Evolutionary conservation across 176 grass and related monocot species (phyloP), one percentile per base, ranked within the genome.

Genomic region (Microstegium vimineum): DNA sequence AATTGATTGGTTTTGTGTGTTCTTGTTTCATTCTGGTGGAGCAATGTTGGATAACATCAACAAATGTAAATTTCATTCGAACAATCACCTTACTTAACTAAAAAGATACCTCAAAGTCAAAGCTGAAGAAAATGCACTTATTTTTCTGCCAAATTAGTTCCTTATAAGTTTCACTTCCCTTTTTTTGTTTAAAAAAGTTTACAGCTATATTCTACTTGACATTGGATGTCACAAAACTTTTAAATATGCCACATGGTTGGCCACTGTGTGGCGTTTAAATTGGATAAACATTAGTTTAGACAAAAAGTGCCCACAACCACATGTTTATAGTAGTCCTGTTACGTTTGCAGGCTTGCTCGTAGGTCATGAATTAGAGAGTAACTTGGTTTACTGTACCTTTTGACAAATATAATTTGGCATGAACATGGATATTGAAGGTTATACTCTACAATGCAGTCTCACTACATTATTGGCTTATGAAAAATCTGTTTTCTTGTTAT

Each of bases 121-220:
- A 36, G n/a, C 18, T 35, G 6, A 28, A 28, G 0, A 5, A 17
- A 82, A 12, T 46, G 15, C 17, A 45, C 10, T n/a, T 27, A 35
- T 61, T 69, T 69, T 62, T 16, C 33, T 71, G 74, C 61, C 81
- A 32, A 87, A 32, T 1, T 28, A 69, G 51, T 61, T 68, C 26
- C 61, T 31, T 40, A n/a, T 40, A n/a, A 52, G 18, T 5, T 18
- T 17, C 66, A 27, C 35, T 15, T 13, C 3, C 15, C 38, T 14
- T 46, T 59, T 11, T 54, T 65, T 33, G 33, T 6, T 79, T 62
- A 23, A 30, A 62, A 60, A 30, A n/a, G 11, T 32, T 25, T 30
- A 43, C 33, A 83, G 71, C 12, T 42, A 74, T 42, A 46, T 32
- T 82, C 12, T 76, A 62, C 13, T 65, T 45, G 1, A 15, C 32